phyloP scores from a whole-genome alignment of 108 stramenopile species.

The Cyclotella sp. region DNA sequence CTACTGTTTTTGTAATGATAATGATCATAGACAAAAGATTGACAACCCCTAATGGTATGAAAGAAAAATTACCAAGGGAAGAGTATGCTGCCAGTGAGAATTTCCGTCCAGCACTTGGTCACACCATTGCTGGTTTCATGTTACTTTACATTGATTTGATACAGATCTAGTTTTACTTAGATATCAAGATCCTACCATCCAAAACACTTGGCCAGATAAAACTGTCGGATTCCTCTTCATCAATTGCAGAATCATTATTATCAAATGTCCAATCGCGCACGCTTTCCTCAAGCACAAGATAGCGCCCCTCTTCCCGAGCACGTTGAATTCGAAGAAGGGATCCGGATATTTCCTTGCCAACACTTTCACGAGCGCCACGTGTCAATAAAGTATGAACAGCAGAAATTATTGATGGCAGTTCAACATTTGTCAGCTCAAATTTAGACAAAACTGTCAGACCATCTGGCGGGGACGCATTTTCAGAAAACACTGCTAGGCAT shows the following conservation, averaged over 20 bases:
- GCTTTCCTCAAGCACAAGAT: constrained; percentile 24
- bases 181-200: constrained; percentile 5
- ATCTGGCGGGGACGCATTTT: constrained; percentile 58
- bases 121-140: too few species aligned
- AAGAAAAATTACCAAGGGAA: too few species aligned
- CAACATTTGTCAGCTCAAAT: constrained; percentile 45
- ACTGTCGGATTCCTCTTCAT: neutral
- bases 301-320: constrained; percentile 52
- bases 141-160: too few species aligned
- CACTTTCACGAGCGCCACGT: constrained; percentile 60
- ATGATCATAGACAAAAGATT: too few species aligned
- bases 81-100: too few species aligned
- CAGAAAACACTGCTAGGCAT: constrained; percentile 56
- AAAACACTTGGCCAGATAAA: constrained; percentile 20
- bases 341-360: constrained; percentile 66
- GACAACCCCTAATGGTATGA: too few species aligned
- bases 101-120: too few species aligned
- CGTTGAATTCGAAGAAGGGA: constrained; percentile 72
- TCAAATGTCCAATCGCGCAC: neutral
- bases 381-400: constrained; percentile 52
- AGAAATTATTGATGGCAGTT: constrained; percentile 31
- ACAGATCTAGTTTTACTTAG: neutral
- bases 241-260: neutral
- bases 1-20: too few species aligned
- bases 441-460: constrained; percentile 55